A percentile compares a stretch with the other conserved stretches of the same genome.
Evolutionary conservation across 805 yeast genomes (phyloP).

Genomic region (Pichia californica): DNA sequence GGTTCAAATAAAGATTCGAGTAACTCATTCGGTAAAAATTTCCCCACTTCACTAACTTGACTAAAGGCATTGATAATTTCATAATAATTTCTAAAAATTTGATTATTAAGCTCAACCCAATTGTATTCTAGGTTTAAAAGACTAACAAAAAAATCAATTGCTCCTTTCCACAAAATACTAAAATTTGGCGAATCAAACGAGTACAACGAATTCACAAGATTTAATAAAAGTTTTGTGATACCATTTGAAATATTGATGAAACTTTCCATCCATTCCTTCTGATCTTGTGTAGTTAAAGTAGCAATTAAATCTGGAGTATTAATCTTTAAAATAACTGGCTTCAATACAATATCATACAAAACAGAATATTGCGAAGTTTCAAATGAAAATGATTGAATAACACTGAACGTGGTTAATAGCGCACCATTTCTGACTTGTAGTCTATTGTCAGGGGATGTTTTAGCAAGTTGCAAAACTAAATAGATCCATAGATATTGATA

Average conservation of each 20-base stretch:
- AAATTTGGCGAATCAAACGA: conserved; percentile 15
- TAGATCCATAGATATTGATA: conserved; percentile 54
- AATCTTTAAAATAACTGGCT: conserved; percentile 36
- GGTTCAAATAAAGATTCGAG: conserved; percentile 40
- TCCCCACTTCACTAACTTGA: conserved; percentile 5
- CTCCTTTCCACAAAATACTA: conserved; percentile 46
- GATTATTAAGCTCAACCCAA: conserved; percentile 47
- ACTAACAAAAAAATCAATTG: conserved; percentile 43
- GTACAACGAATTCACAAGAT: conserved; percentile 38
- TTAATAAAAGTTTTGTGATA: conserved; percentile 50
- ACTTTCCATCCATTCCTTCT: conserved; percentile 53
- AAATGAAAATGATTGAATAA: conserved; percentile 64
- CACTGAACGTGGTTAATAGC: conserved; percentile 79
- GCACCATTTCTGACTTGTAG: conserved; percentile 87
- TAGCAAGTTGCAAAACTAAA: conserved; percentile 54
- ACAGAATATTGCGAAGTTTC: conserved; percentile 59
- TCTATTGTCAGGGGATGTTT: conserved; percentile 57
- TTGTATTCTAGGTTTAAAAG: conserved; percentile 33
- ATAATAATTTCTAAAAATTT: conserved; percentile 48
- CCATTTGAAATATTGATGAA: conserved; percentile 59
- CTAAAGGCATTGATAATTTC: conserved; percentile 37
- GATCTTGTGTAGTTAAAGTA: conserved; percentile 10
- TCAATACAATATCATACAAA: conserved; percentile 59
- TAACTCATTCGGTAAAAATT: conserved; percentile 27
- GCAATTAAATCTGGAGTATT: conserved; percentile 2